Evolutionary conservation across 192 early-diverging fungal genomes (phyloP).

Genomic region (Entophlyctis luteolus): DNA sequence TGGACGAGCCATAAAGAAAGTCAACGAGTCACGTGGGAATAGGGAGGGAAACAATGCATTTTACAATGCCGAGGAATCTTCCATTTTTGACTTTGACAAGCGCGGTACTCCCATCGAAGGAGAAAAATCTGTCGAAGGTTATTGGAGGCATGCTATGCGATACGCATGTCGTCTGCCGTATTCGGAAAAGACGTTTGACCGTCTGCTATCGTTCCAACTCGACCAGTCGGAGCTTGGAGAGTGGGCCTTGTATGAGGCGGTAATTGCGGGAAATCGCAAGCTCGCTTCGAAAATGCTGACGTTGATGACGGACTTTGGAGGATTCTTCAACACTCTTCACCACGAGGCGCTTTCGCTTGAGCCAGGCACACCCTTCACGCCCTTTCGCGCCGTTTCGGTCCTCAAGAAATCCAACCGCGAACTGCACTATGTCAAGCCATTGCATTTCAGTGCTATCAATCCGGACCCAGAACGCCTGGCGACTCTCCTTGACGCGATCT

Average conservation of each 20-base stretch:
- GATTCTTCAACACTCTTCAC: slow-evolving; percentile 33
- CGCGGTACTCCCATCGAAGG: slow-evolving; percentile 1
- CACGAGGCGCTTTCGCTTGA: slow-evolving; percentile 16
- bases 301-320: slow-evolving; percentile 18
- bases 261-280: slow-evolving; percentile 18
- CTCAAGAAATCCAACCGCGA: slow-evolving; percentile 40
- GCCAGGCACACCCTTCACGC: background rate
- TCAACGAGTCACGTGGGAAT: slow-evolving; percentile 57
- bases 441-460: slow-evolving; percentile 48
- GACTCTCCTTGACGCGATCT: slow-evolving; percentile 33
- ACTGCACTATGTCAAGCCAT: slow-evolving; percentile 36
- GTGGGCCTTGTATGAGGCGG: slow-evolving; percentile 31
- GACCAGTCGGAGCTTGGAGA: background rate
- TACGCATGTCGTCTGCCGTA: slow-evolving; percentile 7
- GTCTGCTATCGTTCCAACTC: background rate
- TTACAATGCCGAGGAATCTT: background rate
- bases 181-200: slow-evolving; percentile 13
- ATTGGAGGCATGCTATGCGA: slow-evolving; percentile 5
- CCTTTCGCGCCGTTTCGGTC: slow-evolving; percentile 29
- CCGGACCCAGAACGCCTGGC: slow-evolving; percentile 31
- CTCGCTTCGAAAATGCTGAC: slow-evolving; percentile 24
- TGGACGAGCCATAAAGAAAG: slow-evolving; percentile 31
- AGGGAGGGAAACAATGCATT: slow-evolving; percentile 44
- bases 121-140: background rate
- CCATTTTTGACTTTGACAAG: slow-evolving; percentile 17